Evolutionary conservation across 768 basidiomycete species (phyloP).

Genomic region (Guyanaporus albipodus): DNA sequence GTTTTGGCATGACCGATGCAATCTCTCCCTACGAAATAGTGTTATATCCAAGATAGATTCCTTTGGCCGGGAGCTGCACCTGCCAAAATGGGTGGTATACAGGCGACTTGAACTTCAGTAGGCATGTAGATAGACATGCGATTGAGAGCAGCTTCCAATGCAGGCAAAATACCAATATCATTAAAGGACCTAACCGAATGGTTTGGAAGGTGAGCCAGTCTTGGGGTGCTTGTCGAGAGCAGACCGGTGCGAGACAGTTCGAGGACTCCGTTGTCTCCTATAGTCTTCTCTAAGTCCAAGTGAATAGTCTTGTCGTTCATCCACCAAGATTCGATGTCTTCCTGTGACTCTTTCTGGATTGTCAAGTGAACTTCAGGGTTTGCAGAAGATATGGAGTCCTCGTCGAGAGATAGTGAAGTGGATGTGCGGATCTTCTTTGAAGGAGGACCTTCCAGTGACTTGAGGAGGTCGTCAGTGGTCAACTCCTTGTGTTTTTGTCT

Average conservation of each 20-base stretch:
- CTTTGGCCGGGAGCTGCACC: conserved; percentile 39
- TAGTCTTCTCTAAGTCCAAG: neutral
- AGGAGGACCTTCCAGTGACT: conserved; percentile 40
- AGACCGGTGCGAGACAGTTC: conserved; percentile 21
- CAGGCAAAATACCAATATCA: conserved; percentile 54
- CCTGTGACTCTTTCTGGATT: conserved; percentile 19
- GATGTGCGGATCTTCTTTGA: conserved; percentile 34
- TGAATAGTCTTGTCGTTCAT: neutral
- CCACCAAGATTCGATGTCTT: conserved; percentile 4
- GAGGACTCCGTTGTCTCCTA: conserved; percentile 18
- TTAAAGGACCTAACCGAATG: conserved; percentile 40
- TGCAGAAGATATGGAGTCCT: conserved; percentile 4
- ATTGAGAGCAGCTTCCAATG: conserved; percentile 60
- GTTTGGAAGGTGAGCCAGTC: conserved; percentile 5
- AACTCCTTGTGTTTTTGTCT: conserved; percentile 20
- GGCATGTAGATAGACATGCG: conserved; percentile 84
- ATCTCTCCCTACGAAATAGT: conserved; percentile 66
- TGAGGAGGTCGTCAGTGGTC: conserved; percentile 47
- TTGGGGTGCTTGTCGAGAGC: conserved; percentile 7
- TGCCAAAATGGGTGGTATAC: conserved; percentile 81
- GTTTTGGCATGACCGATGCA: conserved; percentile 98
- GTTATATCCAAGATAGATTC: neutral
- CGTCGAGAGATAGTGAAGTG: neutral
- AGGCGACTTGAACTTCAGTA: conserved; percentile 86
- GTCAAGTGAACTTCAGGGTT: conserved; percentile 9